Conservation (phyloP, 495 filamentous ascomycete genomes). For the Penicillium coprophilum region DNA sequence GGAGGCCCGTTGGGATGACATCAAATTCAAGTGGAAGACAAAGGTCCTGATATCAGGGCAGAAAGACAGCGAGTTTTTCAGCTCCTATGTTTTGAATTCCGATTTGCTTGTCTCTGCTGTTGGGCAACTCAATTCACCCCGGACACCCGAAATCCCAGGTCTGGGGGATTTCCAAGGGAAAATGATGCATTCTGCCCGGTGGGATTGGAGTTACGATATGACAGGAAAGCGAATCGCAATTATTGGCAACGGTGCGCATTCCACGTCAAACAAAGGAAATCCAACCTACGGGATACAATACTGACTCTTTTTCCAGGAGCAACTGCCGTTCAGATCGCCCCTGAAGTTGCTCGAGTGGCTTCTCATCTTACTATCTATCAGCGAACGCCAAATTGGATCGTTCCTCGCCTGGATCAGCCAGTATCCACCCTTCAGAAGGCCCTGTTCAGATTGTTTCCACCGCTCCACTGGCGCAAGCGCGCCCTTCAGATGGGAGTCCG, state of each 20-base stretch:
- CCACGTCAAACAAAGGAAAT: neutral
- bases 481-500: slow-evolving; percentile 49
- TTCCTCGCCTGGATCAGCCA: slow-evolving; percentile 45
- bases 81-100: slow-evolving; percentile 46
- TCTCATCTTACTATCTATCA: slow-evolving; percentile 63
- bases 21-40: slow-evolving; percentile 54
- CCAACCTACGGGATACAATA: slow-evolving; percentile 21
- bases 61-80: slow-evolving; percentile 47
- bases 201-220: slow-evolving; percentile 50
- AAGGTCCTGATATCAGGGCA: slow-evolving; percentile 41
- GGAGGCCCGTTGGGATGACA: slow-evolving; percentile 57
- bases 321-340: slow-evolving; percentile 70
- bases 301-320: slow-evolving; percentile 55
- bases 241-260: slow-evolving; percentile 51
- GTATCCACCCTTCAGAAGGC: slow-evolving; percentile 38
- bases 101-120: slow-evolving; percentile 65
- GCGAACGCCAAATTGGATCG: slow-evolving; percentile 67
- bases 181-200: slow-evolving; percentile 56
- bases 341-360: slow-evolving; percentile 57
- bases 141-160: slow-evolving; percentile 58
- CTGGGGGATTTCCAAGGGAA: slow-evolving; percentile 56
- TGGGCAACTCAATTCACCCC: slow-evolving; percentile 61
- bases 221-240: slow-evolving; percentile 52
- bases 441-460: slow-evolving; percentile 45
- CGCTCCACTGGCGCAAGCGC: slow-evolving; percentile 47